These are phyloP conservation scores for Hypoxylon lenormandii DNA, from an alignment of 495 filamentous ascomycete species.

Conservation along the genomic window DNA sequence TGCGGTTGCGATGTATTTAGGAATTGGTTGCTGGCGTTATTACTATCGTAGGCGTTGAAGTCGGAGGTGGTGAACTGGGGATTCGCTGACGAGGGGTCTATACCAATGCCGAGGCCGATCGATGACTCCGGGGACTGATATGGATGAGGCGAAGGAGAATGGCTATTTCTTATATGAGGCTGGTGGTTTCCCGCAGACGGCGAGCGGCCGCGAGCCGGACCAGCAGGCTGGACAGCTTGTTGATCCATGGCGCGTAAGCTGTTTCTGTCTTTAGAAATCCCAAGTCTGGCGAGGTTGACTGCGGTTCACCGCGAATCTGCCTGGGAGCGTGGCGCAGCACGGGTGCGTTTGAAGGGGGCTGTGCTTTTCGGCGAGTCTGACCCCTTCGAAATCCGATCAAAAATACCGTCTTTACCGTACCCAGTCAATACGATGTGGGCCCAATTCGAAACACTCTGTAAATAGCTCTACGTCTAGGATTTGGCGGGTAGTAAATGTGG, in stretches of 20 bases:
- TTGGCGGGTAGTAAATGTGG: neutral
- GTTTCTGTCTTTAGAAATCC: slow-evolving; percentile 55
- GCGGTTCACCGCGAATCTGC: slow-evolving; percentile 46
- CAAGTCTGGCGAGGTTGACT: slow-evolving; percentile 50
- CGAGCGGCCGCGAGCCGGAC: slow-evolving; percentile 61
- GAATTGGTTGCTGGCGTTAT: slow-evolving; percentile 51
- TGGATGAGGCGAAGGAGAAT: slow-evolving; percentile 63
- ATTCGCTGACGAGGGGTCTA: slow-evolving; percentile 57
- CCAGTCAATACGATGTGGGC: slow-evolving; percentile 27
- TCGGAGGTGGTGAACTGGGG: slow-evolving; percentile 52
- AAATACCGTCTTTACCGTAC: slow-evolving; percentile 35
- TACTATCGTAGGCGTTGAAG: slow-evolving; percentile 53
- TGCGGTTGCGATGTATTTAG: slow-evolving; percentile 58
- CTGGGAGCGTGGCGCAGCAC: slow-evolving; percentile 52
- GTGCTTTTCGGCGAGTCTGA: slow-evolving; percentile 46
- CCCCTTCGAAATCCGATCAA: slow-evolving; percentile 21
- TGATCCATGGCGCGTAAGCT: slow-evolving; percentile 58
- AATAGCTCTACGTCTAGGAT: slow-evolving; percentile 4
- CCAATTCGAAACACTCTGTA: slow-evolving; percentile 18
- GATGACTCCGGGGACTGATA: slow-evolving; percentile 59
- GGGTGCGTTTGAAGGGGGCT: slow-evolving; percentile 48
- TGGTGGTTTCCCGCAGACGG: slow-evolving; percentile 60
- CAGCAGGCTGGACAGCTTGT: slow-evolving; percentile 53
- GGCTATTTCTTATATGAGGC: slow-evolving; percentile 65
- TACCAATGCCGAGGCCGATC: slow-evolving; percentile 61